Evolutionary conservation across 495 filamentous ascomycete genomes (phyloP).

Genomic region (Friedmanniomyces endolithicus): DNA sequence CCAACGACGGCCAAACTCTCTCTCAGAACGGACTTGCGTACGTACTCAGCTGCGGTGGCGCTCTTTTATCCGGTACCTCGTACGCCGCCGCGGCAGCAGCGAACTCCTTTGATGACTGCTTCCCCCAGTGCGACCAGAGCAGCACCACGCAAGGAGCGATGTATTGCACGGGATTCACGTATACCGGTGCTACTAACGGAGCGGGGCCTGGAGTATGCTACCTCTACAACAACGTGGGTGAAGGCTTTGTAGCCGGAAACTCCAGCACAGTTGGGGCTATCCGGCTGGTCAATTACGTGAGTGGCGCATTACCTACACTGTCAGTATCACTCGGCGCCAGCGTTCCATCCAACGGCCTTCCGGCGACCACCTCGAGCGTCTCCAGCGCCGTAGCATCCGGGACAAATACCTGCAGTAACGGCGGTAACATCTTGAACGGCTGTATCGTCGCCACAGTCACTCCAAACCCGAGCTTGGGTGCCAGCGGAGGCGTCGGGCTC

Average conservation of each 20-base stretch:
- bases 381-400: background rate
- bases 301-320: background rate
- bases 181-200: background rate
- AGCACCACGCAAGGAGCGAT: background rate
- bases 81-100: background rate
- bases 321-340: background rate
- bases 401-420: background rate
- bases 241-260: background rate
- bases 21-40: background rate
- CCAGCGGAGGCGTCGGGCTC: background rate
- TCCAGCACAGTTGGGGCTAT: background rate
- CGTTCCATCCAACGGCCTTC: background rate
- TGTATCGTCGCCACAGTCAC: background rate
- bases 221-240: constrained; percentile 1
- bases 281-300: constrained; percentile 3
- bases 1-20: background rate
- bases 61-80: background rate
- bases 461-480: background rate
- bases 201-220: constrained; percentile 1
- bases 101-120: constrained; percentile 2
- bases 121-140: constrained; percentile 3
- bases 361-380: background rate
- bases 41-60: background rate
- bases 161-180: constrained; percentile 3
- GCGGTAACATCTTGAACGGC: constrained; percentile 1